These are phyloP conservation scores for Penicillium chermesinum DNA, from an alignment of 495 filamentous ascomycete species.

Conservation along the genomic window DNA sequence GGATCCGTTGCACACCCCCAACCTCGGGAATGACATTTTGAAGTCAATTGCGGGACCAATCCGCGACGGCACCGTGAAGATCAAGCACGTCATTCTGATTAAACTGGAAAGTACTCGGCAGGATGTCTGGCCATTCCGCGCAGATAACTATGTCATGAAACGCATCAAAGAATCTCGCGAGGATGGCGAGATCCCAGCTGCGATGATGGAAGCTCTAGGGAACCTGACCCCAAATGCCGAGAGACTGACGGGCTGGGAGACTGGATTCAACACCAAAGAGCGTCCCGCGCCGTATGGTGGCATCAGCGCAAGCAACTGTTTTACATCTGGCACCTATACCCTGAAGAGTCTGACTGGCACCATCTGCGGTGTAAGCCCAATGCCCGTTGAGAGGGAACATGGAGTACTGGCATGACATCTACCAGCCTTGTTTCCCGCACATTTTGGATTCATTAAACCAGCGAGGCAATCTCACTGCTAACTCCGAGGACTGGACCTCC, in stretches of 20 bases:
- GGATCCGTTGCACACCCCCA: constrained; percentile 33
- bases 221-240: constrained; percentile 40
- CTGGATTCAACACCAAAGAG: constrained; percentile 28
- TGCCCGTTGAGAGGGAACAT: not conserved
- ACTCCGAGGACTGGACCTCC: constrained; percentile 28
- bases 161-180: constrained; percentile 32
- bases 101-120: constrained; percentile 38
- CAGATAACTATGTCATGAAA: constrained; percentile 24
- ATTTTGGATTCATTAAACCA: constrained; percentile 31
- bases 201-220: constrained; percentile 25
- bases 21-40: constrained; percentile 29
- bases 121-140: constrained; percentile 34
- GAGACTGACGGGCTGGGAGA: constrained; percentile 36
- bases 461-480: constrained; percentile 26
- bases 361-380: constrained; percentile 37
- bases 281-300: constrained; percentile 34
- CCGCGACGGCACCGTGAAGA: constrained; percentile 19
- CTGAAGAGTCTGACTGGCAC: constrained; percentile 43
- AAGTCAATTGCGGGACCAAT: constrained; percentile 17
- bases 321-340: constrained; percentile 43
- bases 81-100: constrained; percentile 34
- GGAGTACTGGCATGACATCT: constrained; percentile 29
- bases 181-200: constrained; percentile 25
- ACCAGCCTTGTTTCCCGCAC: constrained; percentile 40
- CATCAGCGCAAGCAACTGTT: constrained; percentile 39